Evolutionary conservation across 371 early-diverging fungal genomes (phyloP).

Genomic region (Smittium culicis): DNA sequence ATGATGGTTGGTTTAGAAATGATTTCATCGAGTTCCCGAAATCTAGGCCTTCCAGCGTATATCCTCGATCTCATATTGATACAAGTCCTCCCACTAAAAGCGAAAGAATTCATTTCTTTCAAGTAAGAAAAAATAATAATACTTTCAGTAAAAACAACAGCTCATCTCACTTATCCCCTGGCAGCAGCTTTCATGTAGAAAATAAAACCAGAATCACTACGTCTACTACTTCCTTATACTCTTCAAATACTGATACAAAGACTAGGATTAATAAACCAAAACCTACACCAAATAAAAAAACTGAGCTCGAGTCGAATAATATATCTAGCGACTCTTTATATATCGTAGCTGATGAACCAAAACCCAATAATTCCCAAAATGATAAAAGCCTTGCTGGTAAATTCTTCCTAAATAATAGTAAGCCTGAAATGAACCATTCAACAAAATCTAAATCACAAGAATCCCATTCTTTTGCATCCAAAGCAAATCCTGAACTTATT

Average conservation of each 20-base stretch:
- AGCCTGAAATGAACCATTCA: background rate
- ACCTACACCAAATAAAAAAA: background rate
- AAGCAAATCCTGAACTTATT: background rate
- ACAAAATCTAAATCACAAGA: background rate
- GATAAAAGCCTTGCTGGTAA: background rate
- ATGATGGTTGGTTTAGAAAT: background rate
- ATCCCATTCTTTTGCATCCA: background rate
- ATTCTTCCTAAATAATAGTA: background rate
- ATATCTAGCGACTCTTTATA: background rate
- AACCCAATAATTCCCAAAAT: background rate
- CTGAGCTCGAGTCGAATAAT: background rate
- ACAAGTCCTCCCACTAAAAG: background rate
- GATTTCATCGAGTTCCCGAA: background rate
- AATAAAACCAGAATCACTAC: background rate
- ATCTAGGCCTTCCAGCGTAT: background rate
- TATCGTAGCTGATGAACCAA: background rate
- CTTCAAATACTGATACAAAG: background rate
- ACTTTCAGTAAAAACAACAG: background rate
- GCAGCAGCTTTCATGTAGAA: background rate
- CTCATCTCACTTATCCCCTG: background rate
- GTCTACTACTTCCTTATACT: background rate
- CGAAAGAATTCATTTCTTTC: background rate
- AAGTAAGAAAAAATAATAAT: no score
- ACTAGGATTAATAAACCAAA: background rate
- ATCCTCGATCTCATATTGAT: background rate